phyloP scores from a whole-genome alignment of 129 eudicot species.

The Heracleum sosnowskyi region DNA sequence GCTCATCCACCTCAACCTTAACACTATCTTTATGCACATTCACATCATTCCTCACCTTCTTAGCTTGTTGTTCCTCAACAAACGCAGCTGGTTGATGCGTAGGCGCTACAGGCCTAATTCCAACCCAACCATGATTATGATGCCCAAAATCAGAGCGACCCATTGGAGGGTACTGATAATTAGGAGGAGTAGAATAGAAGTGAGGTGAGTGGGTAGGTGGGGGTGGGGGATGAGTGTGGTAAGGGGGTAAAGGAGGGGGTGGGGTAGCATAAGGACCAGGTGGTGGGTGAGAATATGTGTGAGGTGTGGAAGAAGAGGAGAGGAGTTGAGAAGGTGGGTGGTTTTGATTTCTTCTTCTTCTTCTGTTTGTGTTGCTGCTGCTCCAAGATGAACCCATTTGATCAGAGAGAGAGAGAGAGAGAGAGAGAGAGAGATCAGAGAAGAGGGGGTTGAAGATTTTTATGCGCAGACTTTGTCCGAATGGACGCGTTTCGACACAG shows the following conservation, averaged over 20 bases:
- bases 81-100: constrained; percentile 26
- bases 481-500: background rate
- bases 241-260: background rate
- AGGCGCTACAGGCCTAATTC: constrained; percentile 19
- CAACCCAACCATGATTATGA: constrained; percentile 30
- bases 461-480: background rate
- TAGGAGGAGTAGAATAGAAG: constrained; percentile 27
- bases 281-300: background rate
- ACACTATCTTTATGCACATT: constrained; percentile 75
- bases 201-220: background rate
- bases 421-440: background rate
- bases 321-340: constrained; percentile 18
- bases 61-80: constrained; percentile 60
- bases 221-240: constrained; percentile 7
- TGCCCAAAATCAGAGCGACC: constrained; percentile 38
- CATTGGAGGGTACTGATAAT: constrained; percentile 22
- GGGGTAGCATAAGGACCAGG: background rate
- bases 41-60: constrained; percentile 73
- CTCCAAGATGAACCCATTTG: constrained; percentile 38
- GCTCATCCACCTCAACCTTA: constrained; percentile 58
- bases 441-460: background rate
- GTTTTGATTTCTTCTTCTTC: constrained; percentile 20
- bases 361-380: constrained; percentile 28
- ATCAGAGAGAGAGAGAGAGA: background rate
- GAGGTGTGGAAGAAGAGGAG: constrained; percentile 4